Evolutionary conservation across 495 filamentous ascomycete species (phyloP).

Genomic region (Choiromyces venosus): DNA sequence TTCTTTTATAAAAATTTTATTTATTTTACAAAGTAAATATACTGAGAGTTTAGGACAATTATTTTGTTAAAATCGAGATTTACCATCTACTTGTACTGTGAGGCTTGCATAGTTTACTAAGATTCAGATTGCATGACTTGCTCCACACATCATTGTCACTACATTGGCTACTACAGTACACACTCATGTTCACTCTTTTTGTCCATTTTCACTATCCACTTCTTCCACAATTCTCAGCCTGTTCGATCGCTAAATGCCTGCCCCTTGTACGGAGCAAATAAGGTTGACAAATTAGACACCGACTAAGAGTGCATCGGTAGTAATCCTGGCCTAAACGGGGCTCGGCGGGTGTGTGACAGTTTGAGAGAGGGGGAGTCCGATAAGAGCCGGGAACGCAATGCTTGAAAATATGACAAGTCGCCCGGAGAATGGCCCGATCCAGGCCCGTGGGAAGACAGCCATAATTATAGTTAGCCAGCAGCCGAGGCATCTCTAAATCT

Average conservation of each 20-base stretch:
- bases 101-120: background rate
- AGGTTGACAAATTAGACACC: background rate
- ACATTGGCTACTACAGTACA: no score
- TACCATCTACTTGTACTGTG: background rate
- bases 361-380: background rate
- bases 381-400: background rate
- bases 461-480: background rate
- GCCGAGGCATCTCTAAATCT: background rate
- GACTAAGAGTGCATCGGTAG: background rate
- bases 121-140: no score
- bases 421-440: background rate
- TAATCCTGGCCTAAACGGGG: background rate
- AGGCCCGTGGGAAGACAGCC: background rate
- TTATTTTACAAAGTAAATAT: background rate
- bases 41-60: background rate
- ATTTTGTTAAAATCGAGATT: background rate
- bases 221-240: no score
- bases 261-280: background rate
- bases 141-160: no score
- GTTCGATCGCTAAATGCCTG: no score
- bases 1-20: background rate
- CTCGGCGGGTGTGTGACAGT: background rate
- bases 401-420: background rate
- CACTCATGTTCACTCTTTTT: background rate
- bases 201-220: no score